A percentile compares a stretch with the other conserved stretches of the same genome.
Conservation (phyloP, 345 rosid genomes). For the Raphanus raphanistrum region DNA sequence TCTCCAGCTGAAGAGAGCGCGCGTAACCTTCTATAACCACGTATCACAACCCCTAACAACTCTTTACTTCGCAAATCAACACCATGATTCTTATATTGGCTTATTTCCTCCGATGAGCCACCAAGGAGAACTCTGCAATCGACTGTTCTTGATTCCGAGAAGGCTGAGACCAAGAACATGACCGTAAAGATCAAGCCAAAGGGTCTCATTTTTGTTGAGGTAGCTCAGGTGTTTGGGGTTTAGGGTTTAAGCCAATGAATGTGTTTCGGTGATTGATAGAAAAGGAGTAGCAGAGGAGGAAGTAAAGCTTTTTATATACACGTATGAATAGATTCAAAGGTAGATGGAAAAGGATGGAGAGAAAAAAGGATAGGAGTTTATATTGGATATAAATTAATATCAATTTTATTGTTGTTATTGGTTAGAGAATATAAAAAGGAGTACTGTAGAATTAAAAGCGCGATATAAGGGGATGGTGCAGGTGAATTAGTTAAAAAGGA, state of each 20-base stretch:
- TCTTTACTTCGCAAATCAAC: constrained; percentile 15
- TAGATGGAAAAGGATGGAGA: constrained; percentile 45
- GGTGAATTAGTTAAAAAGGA: constrained; percentile 41
- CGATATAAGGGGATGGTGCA: constrained; percentile 42
- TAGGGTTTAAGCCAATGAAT: constrained; percentile 29
- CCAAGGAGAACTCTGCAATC: constrained; percentile 41
- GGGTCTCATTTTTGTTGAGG: constrained; percentile 42
- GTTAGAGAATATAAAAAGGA: constrained; percentile 40
- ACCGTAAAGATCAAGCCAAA: constrained; percentile 37
- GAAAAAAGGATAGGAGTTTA: constrained; percentile 18
- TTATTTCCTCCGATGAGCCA: constrained; percentile 1
- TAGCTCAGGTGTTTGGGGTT: constrained; percentile 8
- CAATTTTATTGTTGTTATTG: not conserved
- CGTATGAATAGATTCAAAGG: constrained; percentile 39
- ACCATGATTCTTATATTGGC: constrained; percentile 14
- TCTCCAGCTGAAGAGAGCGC: constrained; percentile 23
- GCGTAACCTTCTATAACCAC: constrained; percentile 27
- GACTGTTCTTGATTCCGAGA: constrained; percentile 36
- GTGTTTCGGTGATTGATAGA: constrained; percentile 39
- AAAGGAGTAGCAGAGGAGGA: constrained; percentile 34
- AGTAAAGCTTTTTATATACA: constrained; percentile 40
- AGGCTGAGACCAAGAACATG: constrained; percentile 39
- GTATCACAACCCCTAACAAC: constrained; percentile 20
- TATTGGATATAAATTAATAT: not conserved
- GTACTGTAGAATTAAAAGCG: constrained; percentile 32